Percentiles rank a stretch among this genome's conserved stretches.
These are phyloP conservation scores for Sideroxylon spinosum DNA, from an alignment of 179 eudicot genomes.

Conservation along the genomic window DNA sequence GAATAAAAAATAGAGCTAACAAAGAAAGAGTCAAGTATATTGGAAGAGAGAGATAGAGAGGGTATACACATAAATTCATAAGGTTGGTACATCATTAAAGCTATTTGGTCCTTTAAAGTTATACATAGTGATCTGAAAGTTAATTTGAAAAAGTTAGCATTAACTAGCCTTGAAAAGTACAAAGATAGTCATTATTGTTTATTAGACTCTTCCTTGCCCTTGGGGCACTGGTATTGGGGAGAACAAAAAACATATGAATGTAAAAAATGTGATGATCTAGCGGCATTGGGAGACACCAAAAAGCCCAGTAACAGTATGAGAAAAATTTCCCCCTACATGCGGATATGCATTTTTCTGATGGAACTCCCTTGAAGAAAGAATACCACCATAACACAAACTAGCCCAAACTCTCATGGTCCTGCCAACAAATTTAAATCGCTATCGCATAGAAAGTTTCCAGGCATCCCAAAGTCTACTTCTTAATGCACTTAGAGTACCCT, in stretches of 20 bases:
- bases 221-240: not conserved
- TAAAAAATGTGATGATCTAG: not conserved
- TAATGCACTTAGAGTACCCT: not conserved
- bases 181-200: not conserved
- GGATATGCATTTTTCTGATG: not conserved
- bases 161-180: too few relatives aligned
- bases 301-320: not conserved
- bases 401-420: not conserved
- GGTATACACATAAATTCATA: too few relatives aligned
- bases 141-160: not conserved
- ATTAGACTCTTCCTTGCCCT: too few relatives aligned
- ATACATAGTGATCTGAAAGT: too few relatives aligned
- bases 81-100: not conserved
- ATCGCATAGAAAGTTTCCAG: not conserved
- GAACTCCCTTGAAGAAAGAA: not conserved
- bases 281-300: not conserved
- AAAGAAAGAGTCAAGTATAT: too few relatives aligned
- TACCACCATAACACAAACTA: not conserved
- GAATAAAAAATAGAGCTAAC: too few relatives aligned
- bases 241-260: not conserved
- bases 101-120: not conserved
- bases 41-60: too few relatives aligned
- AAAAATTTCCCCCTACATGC: not conserved
- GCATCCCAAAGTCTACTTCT: not conserved
- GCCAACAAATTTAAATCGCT: not conserved